Conservation (phyloP, 139 green algal genomes). For the Diplosphaera chodatii region DNA sequence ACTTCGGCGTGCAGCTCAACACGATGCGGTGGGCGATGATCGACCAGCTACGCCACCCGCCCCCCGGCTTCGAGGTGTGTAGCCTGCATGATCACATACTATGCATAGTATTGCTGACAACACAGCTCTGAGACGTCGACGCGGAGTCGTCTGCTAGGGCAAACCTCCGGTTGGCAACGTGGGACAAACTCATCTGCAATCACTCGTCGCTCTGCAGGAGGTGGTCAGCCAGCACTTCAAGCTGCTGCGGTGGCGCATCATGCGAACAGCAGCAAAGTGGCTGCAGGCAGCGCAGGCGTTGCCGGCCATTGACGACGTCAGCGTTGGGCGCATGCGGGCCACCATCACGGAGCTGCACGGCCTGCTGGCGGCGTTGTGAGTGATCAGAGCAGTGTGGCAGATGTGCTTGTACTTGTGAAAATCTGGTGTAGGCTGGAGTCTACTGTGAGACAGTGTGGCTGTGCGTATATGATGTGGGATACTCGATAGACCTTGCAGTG, state of each 20-base stretch:
- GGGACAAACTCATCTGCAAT: too few species aligned
- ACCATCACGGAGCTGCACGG: constrained; percentile 15
- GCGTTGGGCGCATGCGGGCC: not conserved
- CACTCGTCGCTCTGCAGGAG: not conserved
- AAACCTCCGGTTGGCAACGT: too few species aligned
- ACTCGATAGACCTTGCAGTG: too few species aligned
- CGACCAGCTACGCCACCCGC: constrained; percentile 48
- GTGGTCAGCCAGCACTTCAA: constrained; percentile 55
- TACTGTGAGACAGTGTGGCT: too few species aligned
- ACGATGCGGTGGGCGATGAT: constrained; percentile 68
- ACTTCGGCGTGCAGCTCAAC: constrained; percentile 49
- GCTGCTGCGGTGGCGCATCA: constrained; percentile 33
- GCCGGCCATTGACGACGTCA: not conserved
- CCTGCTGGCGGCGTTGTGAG: constrained; percentile 4
- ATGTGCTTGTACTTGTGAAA: too few species aligned
- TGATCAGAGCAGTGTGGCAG: too few species aligned
- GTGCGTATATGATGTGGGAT: too few species aligned
- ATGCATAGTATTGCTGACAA: too few species aligned
- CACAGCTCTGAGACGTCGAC: too few species aligned
- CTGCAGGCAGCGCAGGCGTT: constrained; percentile 3
- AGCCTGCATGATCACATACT: too few species aligned
- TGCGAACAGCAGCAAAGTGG: constrained; percentile 25
- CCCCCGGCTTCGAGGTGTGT: constrained; percentile 48
- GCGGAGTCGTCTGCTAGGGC: too few species aligned
- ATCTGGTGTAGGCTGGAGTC: too few species aligned